Conservation (phyloP, 345 rosid genomes). For the Salix purpurea region DNA sequence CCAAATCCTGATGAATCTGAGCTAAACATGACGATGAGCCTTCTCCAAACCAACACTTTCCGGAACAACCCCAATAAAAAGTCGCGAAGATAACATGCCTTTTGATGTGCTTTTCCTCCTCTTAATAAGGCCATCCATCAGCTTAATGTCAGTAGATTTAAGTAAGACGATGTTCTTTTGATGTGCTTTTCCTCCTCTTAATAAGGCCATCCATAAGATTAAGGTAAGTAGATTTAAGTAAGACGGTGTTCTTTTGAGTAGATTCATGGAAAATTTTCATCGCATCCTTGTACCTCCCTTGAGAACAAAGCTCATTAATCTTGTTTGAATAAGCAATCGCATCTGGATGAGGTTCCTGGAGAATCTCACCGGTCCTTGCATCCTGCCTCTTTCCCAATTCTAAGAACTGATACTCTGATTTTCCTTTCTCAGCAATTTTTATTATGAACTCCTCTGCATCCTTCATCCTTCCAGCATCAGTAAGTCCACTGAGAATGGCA, state of each 20-base stretch:
- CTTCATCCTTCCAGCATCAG: slow-evolving; percentile 46
- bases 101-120: slow-evolving; percentile 49
- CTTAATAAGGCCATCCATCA: slow-evolving; percentile 55
- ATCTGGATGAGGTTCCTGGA: slow-evolving; percentile 34
- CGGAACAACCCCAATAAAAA: background rate
- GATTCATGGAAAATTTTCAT: slow-evolving; percentile 37
- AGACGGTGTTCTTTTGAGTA: slow-evolving; percentile 33
- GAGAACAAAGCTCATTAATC: slow-evolving; percentile 61
- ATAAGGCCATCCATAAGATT: slow-evolving; percentile 51
- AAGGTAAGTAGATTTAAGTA: slow-evolving; percentile 41
- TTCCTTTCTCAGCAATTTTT: slow-evolving; percentile 45
- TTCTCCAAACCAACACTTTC: background rate
- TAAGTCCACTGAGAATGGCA: slow-evolving; percentile 46
- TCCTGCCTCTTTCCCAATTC: slow-evolving; percentile 19
- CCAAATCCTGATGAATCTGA: background rate
- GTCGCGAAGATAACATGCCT: slow-evolving; percentile 11
- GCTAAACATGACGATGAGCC: background rate
- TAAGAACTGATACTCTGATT: slow-evolving; percentile 29
- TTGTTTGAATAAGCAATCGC: slow-evolving; percentile 47
- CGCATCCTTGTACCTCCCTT: slow-evolving; percentile 56
- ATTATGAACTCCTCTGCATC: slow-evolving; percentile 57
- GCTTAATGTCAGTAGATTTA: slow-evolving; percentile 37
- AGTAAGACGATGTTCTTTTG: slow-evolving; percentile 36
- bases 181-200: slow-evolving; percentile 21
- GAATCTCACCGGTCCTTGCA: slow-evolving; percentile 16